Evolutionary conservation across 345 rosid genomes (phyloP).

Genomic region (Eucalyptus curtisii): DNA sequence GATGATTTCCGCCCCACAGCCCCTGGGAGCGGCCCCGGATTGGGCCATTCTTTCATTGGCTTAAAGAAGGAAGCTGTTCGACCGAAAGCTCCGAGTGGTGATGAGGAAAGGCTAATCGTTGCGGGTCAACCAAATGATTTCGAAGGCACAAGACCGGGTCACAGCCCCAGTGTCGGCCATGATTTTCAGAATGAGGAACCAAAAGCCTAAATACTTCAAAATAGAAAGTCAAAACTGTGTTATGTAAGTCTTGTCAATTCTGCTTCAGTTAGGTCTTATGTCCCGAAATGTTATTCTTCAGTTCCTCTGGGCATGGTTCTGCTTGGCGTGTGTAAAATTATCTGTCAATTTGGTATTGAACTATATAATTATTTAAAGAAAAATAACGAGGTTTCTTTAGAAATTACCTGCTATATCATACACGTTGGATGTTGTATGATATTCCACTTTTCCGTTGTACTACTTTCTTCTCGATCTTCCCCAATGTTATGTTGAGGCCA

Average conservation of each 20-base stretch:
- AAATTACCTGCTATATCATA: not conserved
- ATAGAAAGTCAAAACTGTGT: not conserved
- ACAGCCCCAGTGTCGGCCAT: not conserved
- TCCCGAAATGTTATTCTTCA: not conserved
- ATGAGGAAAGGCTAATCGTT: not conserved
- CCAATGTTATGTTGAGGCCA: not conserved
- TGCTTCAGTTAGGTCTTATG: not conserved
- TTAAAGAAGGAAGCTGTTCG: not conserved
- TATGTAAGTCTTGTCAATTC: not conserved
- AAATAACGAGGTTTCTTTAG: not conserved
- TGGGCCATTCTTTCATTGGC: not conserved
- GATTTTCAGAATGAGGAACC: not conserved
- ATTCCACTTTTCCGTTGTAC: not conserved
- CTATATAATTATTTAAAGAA: not conserved
- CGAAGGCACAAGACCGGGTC: not conserved
- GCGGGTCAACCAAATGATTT: not conserved
- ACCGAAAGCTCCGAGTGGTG: not conserved
- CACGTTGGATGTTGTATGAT: not conserved
- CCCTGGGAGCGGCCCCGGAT: not conserved
- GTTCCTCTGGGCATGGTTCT: not conserved
- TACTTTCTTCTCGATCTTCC: not conserved
- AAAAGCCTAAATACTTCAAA: not conserved
- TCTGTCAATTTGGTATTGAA: not conserved
- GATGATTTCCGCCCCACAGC: not conserved
- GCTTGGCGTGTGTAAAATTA: not conserved